Evolutionary conservation across 2,329 filamentous ascomycete genomes (phyloP).

Genomic region (Cladobotryum protrusum): DNA sequence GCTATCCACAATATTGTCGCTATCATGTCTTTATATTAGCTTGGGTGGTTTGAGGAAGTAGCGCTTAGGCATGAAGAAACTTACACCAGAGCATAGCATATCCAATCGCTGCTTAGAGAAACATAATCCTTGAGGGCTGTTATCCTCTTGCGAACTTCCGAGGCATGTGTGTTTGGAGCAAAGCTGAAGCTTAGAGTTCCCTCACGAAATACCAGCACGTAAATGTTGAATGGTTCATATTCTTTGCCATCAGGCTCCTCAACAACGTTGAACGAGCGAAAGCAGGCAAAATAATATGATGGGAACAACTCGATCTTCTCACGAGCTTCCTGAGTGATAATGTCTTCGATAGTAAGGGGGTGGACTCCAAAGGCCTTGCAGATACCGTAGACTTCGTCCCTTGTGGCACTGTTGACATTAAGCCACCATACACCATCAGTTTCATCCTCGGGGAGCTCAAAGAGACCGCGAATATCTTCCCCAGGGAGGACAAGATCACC

Average conservation of each 20-base stretch:
- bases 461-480: constrained; percentile 83
- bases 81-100: constrained; percentile 96
- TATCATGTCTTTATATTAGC: constrained; percentile 18
- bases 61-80: constrained; percentile 23
- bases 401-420: constrained; percentile 83
- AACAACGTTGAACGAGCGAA: constrained; percentile 81
- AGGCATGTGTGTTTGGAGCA: constrained; percentile 76
- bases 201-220: constrained; percentile 93
- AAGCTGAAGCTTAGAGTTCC: constrained; percentile 95
- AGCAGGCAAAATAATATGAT: constrained; percentile 97
- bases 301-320: constrained; percentile 98
- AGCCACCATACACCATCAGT: constrained; percentile 94
- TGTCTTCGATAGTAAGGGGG: constrained; percentile 92
- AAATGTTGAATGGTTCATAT: constrained; percentile 91
- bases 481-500: constrained; percentile 84
- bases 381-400: constrained; percentile 80
- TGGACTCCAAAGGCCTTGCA: constrained; percentile 95
- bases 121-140: constrained; percentile 91
- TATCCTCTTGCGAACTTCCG: constrained; percentile 86
- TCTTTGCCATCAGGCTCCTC: constrained; percentile 74
- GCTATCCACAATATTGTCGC: constrained; percentile 90
- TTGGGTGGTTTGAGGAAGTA: background rate
- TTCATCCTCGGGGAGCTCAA: constrained; percentile 58
- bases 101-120: constrained; percentile 92
- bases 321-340: constrained; percentile 87